phyloP scores from a whole-genome alignment of 2,329 filamentous ascomycete genomes.

The Furcasterigmium sp. region DNA sequence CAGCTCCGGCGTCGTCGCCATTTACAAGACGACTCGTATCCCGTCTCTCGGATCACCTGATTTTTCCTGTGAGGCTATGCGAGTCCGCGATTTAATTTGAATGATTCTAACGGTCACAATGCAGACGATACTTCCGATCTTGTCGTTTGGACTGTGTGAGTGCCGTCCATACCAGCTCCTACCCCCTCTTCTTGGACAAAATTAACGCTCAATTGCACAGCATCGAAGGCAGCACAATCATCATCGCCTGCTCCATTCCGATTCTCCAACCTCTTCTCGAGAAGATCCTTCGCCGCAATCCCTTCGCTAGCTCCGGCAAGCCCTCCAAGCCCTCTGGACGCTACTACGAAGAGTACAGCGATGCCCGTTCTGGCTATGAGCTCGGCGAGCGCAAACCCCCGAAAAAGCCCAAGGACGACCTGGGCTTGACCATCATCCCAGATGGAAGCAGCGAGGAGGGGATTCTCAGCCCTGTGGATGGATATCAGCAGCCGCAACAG shows the following conservation, averaged over 20 bases:
- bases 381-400: too few relatives aligned
- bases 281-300: not conserved
- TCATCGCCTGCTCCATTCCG: conserved; percentile 28
- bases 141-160: conserved; percentile 39
- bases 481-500: too few relatives aligned
- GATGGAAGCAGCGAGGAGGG: too few relatives aligned
- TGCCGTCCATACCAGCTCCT: not conserved
- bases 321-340: too few relatives aligned
- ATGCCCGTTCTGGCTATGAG: too few relatives aligned
- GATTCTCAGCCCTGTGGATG: too few relatives aligned
- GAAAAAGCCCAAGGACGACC: too few relatives aligned
- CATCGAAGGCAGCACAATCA: conserved; percentile 25
- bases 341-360: too few relatives aligned
- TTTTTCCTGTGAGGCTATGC: conserved; percentile 17
- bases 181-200: accelerated
- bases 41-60: conserved; percentile 19
- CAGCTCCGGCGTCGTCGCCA: conserved; percentile 19
- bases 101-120: not conserved
- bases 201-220: conserved; percentile 12
- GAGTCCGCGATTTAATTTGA: not conserved
- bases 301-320: conserved; percentile 1
- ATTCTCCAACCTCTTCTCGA: conserved; percentile 23
- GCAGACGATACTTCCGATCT: conserved; percentile 32
- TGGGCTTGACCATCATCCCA: too few relatives aligned
- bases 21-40: conserved; percentile 28